These are phyloP conservation scores for Globisporangium iwayamae DNA, from an alignment of 352 stramenopile genomes.

Conservation along the genomic window DNA sequence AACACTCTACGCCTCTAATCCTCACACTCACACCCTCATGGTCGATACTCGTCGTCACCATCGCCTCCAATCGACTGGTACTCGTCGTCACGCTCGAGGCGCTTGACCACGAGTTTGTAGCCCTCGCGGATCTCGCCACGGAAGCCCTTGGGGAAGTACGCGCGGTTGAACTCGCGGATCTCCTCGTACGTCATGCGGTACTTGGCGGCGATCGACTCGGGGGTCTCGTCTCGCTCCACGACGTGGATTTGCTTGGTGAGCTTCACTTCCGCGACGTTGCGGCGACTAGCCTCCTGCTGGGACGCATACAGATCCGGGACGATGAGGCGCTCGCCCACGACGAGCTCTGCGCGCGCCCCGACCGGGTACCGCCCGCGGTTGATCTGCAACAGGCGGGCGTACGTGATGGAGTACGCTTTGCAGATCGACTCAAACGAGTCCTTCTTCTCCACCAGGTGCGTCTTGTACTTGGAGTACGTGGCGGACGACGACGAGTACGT, in stretches of 20 bases:
- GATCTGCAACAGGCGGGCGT: slow-evolving; percentile 68
- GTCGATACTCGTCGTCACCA: slow-evolving; percentile 15
- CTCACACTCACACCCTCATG: slow-evolving; percentile 1
- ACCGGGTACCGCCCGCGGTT: slow-evolving; percentile 71
- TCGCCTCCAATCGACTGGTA: slow-evolving; percentile 26
- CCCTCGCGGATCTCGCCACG: slow-evolving; percentile 69
- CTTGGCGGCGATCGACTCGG: slow-evolving; percentile 45
- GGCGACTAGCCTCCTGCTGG: slow-evolving; percentile 44
- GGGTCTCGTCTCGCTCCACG: slow-evolving; percentile 72
- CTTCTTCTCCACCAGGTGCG: slow-evolving; percentile 36
- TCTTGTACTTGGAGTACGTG: slow-evolving; percentile 67
- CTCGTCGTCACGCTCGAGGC: slow-evolving; percentile 27
- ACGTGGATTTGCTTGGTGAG: slow-evolving; percentile 87
- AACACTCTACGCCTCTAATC: not conserved
- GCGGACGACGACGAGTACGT: slow-evolving; percentile 37
- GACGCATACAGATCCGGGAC: slow-evolving; percentile 64
- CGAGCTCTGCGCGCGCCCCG: slow-evolving; percentile 57
- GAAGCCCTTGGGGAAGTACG: slow-evolving; percentile 86
- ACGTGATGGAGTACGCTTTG: slow-evolving; percentile 60
- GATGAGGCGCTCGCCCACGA: slow-evolving; percentile 62
- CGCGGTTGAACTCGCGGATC: slow-evolving; percentile 81
- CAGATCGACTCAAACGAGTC: slow-evolving; percentile 81
- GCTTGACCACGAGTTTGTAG: slow-evolving; percentile 84
- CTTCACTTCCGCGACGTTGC: slow-evolving; percentile 76
- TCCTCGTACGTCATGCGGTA: slow-evolving; percentile 86